A percentile compares a stretch with the other conserved stretches of the same genome.
Evolutionary conservation across 2,329 filamentous ascomycete species (phyloP).

Genomic region (Helotiales sp.): DNA sequence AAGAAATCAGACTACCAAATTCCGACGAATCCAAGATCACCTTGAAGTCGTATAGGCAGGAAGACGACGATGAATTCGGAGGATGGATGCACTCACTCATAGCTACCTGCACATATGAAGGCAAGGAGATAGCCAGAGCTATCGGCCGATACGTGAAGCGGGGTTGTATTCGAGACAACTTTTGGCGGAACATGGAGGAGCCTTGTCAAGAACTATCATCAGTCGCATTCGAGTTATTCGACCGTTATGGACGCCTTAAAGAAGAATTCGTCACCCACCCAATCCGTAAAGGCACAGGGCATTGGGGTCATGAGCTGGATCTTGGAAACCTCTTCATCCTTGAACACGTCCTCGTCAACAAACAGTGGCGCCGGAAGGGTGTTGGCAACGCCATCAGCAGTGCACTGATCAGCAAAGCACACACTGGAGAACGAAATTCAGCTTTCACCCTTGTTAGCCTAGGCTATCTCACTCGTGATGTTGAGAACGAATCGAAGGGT

Average conservation of each 20-base stretch:
- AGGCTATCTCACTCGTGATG: conserved; percentile 32
- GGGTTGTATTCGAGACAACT: conserved; percentile 37
- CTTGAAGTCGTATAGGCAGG: conserved; percentile 14
- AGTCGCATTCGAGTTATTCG: conserved; percentile 47
- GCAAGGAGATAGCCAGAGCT: conserved; percentile 32
- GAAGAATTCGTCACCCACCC: conserved; percentile 41
- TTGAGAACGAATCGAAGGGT: conserved; percentile 33
- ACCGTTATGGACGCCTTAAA: conserved; percentile 46
- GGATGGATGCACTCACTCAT: conserved; percentile 29
- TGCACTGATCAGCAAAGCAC: conserved; percentile 39
- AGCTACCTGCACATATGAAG: conserved; percentile 19
- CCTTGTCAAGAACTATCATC: conserved; percentile 38
- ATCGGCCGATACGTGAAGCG: conserved; percentile 38
- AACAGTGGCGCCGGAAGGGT: conserved; percentile 39
- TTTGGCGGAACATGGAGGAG: conserved; percentile 45
- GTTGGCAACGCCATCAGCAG: conserved; percentile 42
- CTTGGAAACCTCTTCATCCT: conserved; percentile 39
- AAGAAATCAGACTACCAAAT: not conserved
- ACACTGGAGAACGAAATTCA: not conserved
- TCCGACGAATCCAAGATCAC: not conserved
- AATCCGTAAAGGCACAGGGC: conserved; percentile 39
- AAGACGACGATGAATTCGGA: conserved; percentile 13
- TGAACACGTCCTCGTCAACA: conserved; percentile 30
- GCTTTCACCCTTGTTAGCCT: conserved; percentile 23
- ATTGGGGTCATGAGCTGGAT: conserved; percentile 42